phyloP scores from a whole-genome alignment of 768 basidiomycete genomes.

The Dacryopinax primogenitus region DNA sequence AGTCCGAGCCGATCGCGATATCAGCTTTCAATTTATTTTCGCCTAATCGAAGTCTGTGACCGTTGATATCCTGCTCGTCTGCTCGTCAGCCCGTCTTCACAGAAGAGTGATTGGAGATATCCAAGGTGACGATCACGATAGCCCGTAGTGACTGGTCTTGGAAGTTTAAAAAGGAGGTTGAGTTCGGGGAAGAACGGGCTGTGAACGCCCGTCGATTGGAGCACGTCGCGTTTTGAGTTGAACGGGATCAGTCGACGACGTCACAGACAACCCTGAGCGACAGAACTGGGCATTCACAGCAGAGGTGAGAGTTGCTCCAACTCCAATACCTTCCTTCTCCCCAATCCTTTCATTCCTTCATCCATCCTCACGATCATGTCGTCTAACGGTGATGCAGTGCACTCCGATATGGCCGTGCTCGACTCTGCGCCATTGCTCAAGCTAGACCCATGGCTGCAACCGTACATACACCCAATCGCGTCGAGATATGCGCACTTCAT shows the following conservation, averaged over 20 bases:
- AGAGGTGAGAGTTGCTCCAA: background rate
- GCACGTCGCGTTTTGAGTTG: background rate
- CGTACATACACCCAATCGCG: conserved; percentile 55
- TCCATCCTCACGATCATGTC: background rate
- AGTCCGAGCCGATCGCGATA: no score
- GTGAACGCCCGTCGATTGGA: background rate
- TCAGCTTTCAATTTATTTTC: no score
- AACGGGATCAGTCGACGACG: background rate
- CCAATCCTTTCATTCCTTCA: background rate
- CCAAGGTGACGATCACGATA: no score
- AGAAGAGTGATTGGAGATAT: no score
- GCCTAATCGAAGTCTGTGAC: no score
- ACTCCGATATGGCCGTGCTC: conserved; percentile 20
- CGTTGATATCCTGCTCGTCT: no score
- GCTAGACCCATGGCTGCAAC: conserved; percentile 61
- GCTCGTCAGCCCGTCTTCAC: no score
- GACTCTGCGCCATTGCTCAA: conserved; percentile 46
- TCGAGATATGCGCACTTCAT: conserved; percentile 55
- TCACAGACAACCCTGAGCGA: background rate
- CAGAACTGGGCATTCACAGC: background rate
- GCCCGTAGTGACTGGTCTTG: no score
- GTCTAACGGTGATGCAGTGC: background rate
- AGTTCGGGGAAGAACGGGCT: background rate
- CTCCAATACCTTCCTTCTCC: no score
- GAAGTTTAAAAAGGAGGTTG: background rate